Conservation (phyloP, 208 protist genomes). For the Acanthamoeba castellanii region DNA sequence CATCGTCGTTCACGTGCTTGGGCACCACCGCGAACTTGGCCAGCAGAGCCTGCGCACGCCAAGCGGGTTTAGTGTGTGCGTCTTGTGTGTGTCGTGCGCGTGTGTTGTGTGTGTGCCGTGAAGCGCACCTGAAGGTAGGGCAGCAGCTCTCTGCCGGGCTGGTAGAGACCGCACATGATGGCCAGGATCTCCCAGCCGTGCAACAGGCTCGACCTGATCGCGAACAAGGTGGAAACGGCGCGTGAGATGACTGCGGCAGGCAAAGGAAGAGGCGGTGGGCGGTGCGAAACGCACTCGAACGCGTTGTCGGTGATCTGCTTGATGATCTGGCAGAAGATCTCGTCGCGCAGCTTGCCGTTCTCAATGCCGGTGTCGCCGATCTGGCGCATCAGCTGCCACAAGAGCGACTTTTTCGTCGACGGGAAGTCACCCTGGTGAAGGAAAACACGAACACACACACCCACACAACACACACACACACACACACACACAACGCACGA, state of each 20-base stretch:
- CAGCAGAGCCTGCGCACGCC: neutral
- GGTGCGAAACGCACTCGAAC: slow-evolving; percentile 27
- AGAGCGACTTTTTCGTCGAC: slow-evolving; percentile 62
- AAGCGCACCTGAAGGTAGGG: slow-evolving; percentile 11
- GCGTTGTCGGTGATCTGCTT: slow-evolving; percentile 82
- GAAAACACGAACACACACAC: neutral
- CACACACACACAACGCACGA: neutral
- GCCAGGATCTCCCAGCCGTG: slow-evolving; percentile 64
- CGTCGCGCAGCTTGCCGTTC: slow-evolving; percentile 73
- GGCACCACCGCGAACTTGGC: slow-evolving; percentile 40
- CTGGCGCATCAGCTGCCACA: slow-evolving; percentile 38
- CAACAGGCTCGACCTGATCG: slow-evolving; percentile 1
- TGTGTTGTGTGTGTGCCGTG: neutral
- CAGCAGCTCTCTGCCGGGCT: slow-evolving; percentile 2
- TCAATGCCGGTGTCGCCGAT: slow-evolving; percentile 62
- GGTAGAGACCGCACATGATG: slow-evolving; percentile 64
- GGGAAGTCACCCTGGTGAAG: slow-evolving; percentile 69
- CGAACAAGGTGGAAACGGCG: too few species aligned
- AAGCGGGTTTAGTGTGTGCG: neutral
- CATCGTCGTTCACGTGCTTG: slow-evolving; percentile 53
- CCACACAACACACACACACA: neutral
- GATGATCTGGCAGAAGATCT: slow-evolving; percentile 83
- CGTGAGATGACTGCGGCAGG: too few species aligned
- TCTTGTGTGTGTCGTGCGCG: neutral
- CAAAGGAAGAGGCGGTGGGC: too few species aligned